These are phyloP conservation scores for Colletotrichum brevisporum DNA, from an alignment of 2,329 filamentous ascomycete genomes.

Conservation along the genomic window DNA sequence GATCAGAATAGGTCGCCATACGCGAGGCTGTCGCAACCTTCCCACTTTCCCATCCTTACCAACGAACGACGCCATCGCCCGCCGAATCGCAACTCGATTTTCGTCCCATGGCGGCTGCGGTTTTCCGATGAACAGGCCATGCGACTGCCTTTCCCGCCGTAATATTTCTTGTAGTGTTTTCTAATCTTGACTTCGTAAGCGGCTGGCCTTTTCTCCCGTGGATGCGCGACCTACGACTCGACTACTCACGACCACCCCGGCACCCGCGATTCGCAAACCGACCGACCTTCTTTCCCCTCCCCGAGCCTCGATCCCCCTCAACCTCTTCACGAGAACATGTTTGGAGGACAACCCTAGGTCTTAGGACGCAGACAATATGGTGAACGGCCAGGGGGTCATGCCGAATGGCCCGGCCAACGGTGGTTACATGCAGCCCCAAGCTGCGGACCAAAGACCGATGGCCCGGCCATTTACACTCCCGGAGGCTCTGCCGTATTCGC, in stretches of 20 bases:
- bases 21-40: constrained; percentile 43
- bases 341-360: constrained; percentile 23
- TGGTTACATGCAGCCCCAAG: constrained; percentile 36
- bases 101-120: constrained; percentile 15
- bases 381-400: constrained; percentile 34
- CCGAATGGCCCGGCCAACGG: constrained; percentile 39
- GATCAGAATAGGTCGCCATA: constrained; percentile 36
- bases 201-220: not conserved
- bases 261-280: constrained; percentile 19
- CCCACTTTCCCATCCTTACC: constrained; percentile 24
- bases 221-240: not conserved
- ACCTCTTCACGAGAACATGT: constrained; percentile 33
- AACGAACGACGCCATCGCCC: constrained; percentile 28
- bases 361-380: constrained; percentile 32
- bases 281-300: constrained; percentile 5
- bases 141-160: not conserved
- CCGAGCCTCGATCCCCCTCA: constrained; percentile 5
- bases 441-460: constrained; percentile 34
- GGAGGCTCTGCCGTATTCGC: constrained; percentile 86
- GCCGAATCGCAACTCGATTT: constrained; percentile 26
- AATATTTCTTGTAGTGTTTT: not conserved
- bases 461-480: constrained; percentile 72
- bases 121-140: constrained; percentile 6
- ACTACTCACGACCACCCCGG: not conserved
- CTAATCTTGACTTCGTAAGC: not conserved